Evolutionary conservation across 73 alveolate genomes (phyloP).

Genomic region (Paramecium octaurelia): DNA sequence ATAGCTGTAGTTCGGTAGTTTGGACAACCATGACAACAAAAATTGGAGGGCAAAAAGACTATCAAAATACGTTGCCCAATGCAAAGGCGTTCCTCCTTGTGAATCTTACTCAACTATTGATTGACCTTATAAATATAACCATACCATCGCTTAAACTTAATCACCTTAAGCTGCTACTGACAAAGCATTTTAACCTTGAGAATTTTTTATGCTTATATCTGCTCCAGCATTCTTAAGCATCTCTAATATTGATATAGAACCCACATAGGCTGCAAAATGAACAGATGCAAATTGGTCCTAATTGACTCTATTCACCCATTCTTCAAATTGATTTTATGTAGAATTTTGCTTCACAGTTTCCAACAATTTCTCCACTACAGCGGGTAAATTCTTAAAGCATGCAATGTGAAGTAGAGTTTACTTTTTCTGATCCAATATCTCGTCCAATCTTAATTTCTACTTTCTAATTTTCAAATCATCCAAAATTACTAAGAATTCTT

Average conservation of each 20-base stretch:
- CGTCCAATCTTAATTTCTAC: background rate
- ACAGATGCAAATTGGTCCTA: slow-evolving; percentile 87
- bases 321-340: slow-evolving; percentile 31
- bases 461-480: background rate
- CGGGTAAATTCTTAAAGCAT: slow-evolving; percentile 45
- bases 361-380: background rate
- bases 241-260: slow-evolving; percentile 81
- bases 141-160: slow-evolving; percentile 79
- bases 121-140: slow-evolving; percentile 75
- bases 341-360: background rate
- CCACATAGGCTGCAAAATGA: slow-evolving; percentile 91
- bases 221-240: slow-evolving; percentile 83
- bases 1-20: background rate
- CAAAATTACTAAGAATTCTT: background rate
- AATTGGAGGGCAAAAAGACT: slow-evolving; percentile 57
- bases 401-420: slow-evolving; percentile 74
- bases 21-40: background rate
- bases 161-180: slow-evolving; percentile 97
- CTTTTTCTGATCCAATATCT: background rate
- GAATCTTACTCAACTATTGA: slow-evolving; percentile 73
- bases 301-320: slow-evolving; percentile 81
- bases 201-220: slow-evolving; percentile 70
- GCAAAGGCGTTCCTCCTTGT: slow-evolving; percentile 89
- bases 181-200: slow-evolving; percentile 89
- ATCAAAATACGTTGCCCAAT: slow-evolving; percentile 87